Base-by-base conservation (phyloP, 306 rosid species). In the Cotoneaster glaucophyllus region DNA sequence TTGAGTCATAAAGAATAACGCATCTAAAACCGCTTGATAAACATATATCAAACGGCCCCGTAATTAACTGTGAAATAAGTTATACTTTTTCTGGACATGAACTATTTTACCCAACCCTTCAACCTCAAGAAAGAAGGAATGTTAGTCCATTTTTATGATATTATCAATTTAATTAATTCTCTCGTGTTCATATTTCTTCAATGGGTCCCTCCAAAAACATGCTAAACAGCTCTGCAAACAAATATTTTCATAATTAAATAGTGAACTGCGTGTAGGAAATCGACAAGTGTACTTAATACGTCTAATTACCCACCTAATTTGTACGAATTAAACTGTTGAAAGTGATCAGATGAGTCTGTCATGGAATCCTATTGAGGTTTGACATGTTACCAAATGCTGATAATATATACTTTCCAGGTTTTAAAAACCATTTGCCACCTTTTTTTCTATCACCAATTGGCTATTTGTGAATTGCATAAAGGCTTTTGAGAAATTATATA, bases 351-450 rank as follows among this genome's bases (percentile, higher is more conserved):
- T 43, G 28, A 50, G 34, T 21, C 57, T 62, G 39, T 61, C 66
- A 50, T 32, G 56, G 57, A 78, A 80, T 75, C 84, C 67, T 11
- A 11, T 14, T 69, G 68, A 73, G 64, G 37, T 52, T 74, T 61
- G 84, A 75, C 80, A 28, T 70, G 29, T 25, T 69, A 80, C 80
- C 84, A 61, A 75, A 80, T 75, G 1, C 71, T n/a, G 72, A 69
- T 68, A n/a, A 10, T 34, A 11, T 22, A 54, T 34, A 34, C 41
- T 34, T 34, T 73, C 41, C 34, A 7, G n/a, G 48, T 56, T 57
- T 59, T 39, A 26, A 37, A 73, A 25, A 39, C 39, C 37, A 22
- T 57, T 37, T 58, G 56, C 25, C 17, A 58, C 56, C 2, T 17
- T 44, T 58, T 52, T 12, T 28, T 24, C 8, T 7, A 9, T 18